Evolutionary conservation across 2,329 filamentous ascomycete species (phyloP).

Genomic region (Calycina marina): DNA sequence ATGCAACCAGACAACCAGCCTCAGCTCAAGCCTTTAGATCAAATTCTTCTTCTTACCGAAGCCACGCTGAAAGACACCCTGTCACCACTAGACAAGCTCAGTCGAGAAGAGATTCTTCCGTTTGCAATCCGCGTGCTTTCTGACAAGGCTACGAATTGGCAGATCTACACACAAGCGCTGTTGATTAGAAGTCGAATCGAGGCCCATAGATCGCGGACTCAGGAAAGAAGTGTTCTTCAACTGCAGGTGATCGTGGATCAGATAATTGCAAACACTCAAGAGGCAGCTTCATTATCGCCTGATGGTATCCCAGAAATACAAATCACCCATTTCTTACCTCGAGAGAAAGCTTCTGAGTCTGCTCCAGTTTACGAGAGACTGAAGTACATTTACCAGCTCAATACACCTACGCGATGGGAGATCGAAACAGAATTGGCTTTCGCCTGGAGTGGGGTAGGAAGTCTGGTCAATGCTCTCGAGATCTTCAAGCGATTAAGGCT

Average conservation of each 20-base stretch:
- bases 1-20: constrained; percentile 72
- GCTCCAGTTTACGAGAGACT: constrained; percentile 65
- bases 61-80: constrained; percentile 78
- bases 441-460: constrained; percentile 82
- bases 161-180: constrained; percentile 88
- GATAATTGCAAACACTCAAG: constrained; percentile 67
- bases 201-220: constrained; percentile 69
- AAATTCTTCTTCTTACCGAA: constrained; percentile 79
- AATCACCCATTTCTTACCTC: constrained; percentile 68
- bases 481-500: constrained; percentile 89
- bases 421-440: constrained; percentile 85
- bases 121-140: constrained; percentile 80
- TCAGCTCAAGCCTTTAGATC: constrained; percentile 67
- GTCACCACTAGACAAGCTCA: constrained; percentile 70
- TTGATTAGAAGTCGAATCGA: constrained; percentile 84
- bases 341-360: constrained; percentile 59
- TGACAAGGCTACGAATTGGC: constrained; percentile 91
- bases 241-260: constrained; percentile 93
- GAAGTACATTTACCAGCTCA: constrained; percentile 70
- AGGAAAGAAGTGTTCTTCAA: constrained; percentile 81
- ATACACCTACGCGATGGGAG: constrained; percentile 80
- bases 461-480: constrained; percentile 76
- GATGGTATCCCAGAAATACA: constrained; percentile 29
- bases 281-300: constrained; percentile 8
- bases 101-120: constrained; percentile 82